Evolutionary conservation across 164 flowering plant species (phyloP).

Genomic region (Stephania cephalantha): DNA sequence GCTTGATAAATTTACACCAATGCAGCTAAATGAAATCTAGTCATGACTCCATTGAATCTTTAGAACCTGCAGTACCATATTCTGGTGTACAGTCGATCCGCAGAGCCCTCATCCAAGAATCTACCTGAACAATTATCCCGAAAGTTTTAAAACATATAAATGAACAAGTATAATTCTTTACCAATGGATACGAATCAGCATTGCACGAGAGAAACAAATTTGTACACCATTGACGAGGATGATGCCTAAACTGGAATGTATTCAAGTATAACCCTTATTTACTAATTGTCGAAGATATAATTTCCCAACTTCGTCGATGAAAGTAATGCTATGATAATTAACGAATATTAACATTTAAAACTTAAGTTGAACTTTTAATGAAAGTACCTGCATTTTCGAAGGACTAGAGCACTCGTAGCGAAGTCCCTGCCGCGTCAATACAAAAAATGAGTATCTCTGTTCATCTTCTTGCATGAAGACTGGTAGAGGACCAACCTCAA

Average conservation of each 20-base stretch:
- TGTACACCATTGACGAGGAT: too few relatives aligned
- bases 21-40: not conserved
- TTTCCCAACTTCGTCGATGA: too few relatives aligned
- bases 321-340: not conserved
- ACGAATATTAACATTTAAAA: not conserved
- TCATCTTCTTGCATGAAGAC: constrained; percentile 54
- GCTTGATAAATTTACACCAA: constrained; percentile 12
- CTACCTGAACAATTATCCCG: constrained; percentile 36
- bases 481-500: constrained; percentile 68
- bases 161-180: not conserved
- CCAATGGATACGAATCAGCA: not conserved
- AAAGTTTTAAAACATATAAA: not conserved
- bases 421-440: constrained; percentile 72
- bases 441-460: constrained; percentile 55
- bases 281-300: too few relatives aligned
- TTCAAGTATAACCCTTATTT: too few relatives aligned
- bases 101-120: constrained; percentile 60
- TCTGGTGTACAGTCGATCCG: constrained; percentile 33
- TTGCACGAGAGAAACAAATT: too few relatives aligned
- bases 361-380: not conserved
- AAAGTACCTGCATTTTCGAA: constrained; percentile 68
- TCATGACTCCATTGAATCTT: constrained; percentile 17
- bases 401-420: constrained; percentile 72
- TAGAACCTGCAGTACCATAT: constrained; percentile 16
- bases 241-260: too few relatives aligned